Conservation (phyloP, 2,329 filamentous ascomycete genomes). For the Akanthomyces muscarius region DNA sequence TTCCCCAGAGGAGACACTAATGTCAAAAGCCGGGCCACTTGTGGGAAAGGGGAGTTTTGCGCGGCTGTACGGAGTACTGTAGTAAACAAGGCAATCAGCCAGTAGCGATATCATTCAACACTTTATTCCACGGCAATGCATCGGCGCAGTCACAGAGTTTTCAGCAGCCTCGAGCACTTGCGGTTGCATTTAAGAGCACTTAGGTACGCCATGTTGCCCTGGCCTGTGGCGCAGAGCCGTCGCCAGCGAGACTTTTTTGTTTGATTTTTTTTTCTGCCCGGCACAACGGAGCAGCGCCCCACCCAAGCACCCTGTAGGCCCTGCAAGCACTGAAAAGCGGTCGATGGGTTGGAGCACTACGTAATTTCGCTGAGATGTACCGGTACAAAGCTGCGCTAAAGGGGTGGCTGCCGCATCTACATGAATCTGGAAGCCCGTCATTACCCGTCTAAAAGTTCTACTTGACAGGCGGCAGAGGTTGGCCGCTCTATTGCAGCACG, state of each 20-base stretch:
- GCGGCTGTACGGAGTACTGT: not conserved
- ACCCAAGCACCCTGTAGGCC: not conserved
- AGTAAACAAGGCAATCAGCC: not conserved
- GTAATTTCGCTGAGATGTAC: slow-evolving; percentile 23
- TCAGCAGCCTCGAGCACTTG: not conserved
- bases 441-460: not conserved
- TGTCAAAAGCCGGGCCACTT: not conserved
- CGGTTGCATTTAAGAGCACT: no score
- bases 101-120: not conserved
- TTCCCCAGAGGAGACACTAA: slow-evolving; percentile 7
- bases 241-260: not conserved
- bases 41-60: slow-evolving; percentile 16
- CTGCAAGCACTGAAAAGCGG: slow-evolving; percentile 19
- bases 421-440: not conserved
- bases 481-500: not conserved
- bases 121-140: not conserved
- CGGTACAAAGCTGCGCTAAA: slow-evolving; percentile 20
- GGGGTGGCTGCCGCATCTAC: not conserved
- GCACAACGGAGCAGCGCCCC: slow-evolving; percentile 11
- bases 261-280: not conserved
- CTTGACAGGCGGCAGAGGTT: not conserved
- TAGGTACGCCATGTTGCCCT: not conserved
- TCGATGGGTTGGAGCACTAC: slow-evolving; percentile 22
- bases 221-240: not conserved
- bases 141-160: not conserved